Base-by-base conservation (phyloP, 371 early-diverging fungal genomes). In the Mortierella sp. region DNA sequence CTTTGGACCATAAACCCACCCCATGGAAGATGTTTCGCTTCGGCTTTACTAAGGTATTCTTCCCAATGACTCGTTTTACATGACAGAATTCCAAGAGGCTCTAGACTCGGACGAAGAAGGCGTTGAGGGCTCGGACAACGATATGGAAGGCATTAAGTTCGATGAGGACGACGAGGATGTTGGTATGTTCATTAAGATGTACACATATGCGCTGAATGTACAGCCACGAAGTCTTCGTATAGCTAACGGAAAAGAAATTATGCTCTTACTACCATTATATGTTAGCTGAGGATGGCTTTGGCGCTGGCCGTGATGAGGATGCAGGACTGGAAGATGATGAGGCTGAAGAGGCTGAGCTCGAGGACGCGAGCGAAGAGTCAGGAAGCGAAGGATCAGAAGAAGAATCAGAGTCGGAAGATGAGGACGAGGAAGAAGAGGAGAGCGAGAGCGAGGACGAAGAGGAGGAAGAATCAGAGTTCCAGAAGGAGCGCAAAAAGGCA, bases 401-500 rank as follows among this genome's bases (percentile, higher is more conserved):
- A 43, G 67, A 79, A 32, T 50, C 60, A 17, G 72, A 27, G 19
- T 56, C 49, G 7, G 80, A 70, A 12, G 80, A 82, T 2, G 75
- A 64, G 41, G 78, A 80, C 5, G 82, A 79, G 32, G 84, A 72
- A 19, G 69, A 68, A 17, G 82, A 79, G 46, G 70, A 56, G 50
- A 54, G 58, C 52, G 79, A 79, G 52, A 70, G 67, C 31, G 69
- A 57, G 27, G 81, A 66, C 6, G 71, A 67, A 4, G 76, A 78
- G 34, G 86, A 82, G 42, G 75, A 80, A 67, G 84, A 87, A 37
- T 54, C 68, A 23, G 84, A 85, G 57, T 70, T 80, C 27, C 81
- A 84, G 55, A 73, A 69, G 47, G 81, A 81, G 84, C 87, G 91
- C 52, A 92, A 92, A 70, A 83, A 83, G 43, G 93, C 85, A 28